These are phyloP conservation scores for Thalassiosira mediterranea DNA, from an alignment of 352 stramenopile genomes.

Conservation along the genomic window DNA sequence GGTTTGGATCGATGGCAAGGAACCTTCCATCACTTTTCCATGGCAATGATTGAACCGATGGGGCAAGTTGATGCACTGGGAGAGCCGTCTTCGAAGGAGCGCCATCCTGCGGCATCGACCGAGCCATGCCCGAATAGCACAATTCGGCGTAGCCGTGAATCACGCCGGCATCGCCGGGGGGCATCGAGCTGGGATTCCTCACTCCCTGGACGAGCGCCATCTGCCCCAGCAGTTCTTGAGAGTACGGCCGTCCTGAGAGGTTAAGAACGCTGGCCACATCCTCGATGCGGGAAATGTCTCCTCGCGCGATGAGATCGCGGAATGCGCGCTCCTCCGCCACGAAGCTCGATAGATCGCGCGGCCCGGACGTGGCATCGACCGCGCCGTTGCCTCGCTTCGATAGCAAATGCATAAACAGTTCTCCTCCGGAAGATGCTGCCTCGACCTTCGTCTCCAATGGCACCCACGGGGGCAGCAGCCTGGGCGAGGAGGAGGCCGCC, in stretches of 20 bases:
- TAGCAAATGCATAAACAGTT: neutral
- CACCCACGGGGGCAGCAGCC: constrained; percentile 72
- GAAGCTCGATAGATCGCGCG: constrained; percentile 57
- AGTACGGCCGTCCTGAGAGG: constrained; percentile 59
- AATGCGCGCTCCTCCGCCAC: constrained; percentile 57
- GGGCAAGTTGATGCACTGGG: constrained; percentile 37
- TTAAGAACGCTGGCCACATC: constrained; percentile 72
- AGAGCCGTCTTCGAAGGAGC: neutral
- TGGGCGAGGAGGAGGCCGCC: constrained; percentile 51
- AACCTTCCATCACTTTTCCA: too few species aligned
- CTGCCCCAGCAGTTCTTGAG: constrained; percentile 65
- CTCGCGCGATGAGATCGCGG: constrained; percentile 34
- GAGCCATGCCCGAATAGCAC: constrained; percentile 4
- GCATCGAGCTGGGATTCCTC: neutral
- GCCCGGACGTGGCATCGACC: constrained; percentile 38
- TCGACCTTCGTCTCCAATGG: constrained; percentile 64
- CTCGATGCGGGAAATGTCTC: too few species aligned
- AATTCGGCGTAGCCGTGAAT: constrained; percentile 31
- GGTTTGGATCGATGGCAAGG: neutral
- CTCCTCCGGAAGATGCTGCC: too few species aligned
- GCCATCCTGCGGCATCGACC: constrained; percentile 5
- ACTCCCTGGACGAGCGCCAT: constrained; percentile 23
- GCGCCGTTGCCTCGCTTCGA: constrained; percentile 17
- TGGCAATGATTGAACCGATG: constrained; percentile 43
- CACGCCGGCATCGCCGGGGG: neutral